These are phyloP conservation scores for Teratosphaeria destructans DNA, from an alignment of 2,329 filamentous ascomycete species.

Conservation along the genomic window DNA sequence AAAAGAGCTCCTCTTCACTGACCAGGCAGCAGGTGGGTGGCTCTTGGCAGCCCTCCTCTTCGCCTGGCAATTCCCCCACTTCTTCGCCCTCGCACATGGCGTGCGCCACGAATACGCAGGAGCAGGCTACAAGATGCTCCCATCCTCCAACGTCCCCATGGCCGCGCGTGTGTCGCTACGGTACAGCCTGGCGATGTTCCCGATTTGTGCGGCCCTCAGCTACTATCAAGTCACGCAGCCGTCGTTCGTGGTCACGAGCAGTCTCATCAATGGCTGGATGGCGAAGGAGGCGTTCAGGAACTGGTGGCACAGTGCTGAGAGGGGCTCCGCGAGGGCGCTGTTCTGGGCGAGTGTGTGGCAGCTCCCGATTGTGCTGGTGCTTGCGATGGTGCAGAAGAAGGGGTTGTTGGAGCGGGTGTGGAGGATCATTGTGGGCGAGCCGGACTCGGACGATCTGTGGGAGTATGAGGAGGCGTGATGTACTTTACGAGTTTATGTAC, in stretches of 20 bases:
- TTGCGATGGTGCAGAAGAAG: slow-evolving; percentile 88
- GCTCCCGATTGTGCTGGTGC: slow-evolving; percentile 75
- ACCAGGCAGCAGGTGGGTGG: slow-evolving; percentile 61
- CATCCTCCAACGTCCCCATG: slow-evolving; percentile 74
- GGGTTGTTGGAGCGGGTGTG: slow-evolving; percentile 81
- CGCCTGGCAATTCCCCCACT: slow-evolving; percentile 97
- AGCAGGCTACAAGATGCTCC: slow-evolving; percentile 61
- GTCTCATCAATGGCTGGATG: slow-evolving; percentile 79
- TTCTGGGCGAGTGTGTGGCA: slow-evolving; percentile 99
- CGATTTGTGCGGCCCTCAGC: slow-evolving; percentile 72
- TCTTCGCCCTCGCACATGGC: slow-evolving; percentile 83
- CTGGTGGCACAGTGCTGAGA: slow-evolving; percentile 66
- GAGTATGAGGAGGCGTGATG: background rate
- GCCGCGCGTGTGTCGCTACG: slow-evolving; percentile 81
- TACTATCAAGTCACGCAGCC: slow-evolving; percentile 73
- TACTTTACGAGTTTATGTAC: background rate
- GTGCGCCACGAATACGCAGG: slow-evolving; percentile 81
- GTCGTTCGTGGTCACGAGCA: slow-evolving; percentile 71
- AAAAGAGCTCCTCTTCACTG: slow-evolving; percentile 25
- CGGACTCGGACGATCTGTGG: slow-evolving; percentile 38
- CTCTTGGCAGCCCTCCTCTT: slow-evolving; percentile 74
- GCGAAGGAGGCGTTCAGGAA: slow-evolving; percentile 68
- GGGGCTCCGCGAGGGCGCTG: slow-evolving; percentile 68
- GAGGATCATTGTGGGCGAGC: slow-evolving; percentile 50
- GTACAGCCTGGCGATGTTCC: slow-evolving; percentile 77